Base-by-base conservation (phyloP, 108 stramenopile species). In the Cylindrotheca fusiformis region DNA sequence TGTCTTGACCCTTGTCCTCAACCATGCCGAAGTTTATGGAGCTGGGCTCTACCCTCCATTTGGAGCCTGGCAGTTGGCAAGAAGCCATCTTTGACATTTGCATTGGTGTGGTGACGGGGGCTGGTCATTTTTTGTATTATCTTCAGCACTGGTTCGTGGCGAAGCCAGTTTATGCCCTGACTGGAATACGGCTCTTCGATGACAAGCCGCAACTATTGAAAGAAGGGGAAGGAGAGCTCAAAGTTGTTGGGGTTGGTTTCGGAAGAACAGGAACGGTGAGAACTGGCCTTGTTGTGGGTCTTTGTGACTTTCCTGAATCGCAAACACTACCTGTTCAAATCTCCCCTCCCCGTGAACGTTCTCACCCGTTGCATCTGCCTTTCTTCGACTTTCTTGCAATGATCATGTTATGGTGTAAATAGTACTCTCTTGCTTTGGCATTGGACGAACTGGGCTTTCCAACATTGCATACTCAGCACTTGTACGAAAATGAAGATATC, bases 161-260 rank as follows among this genome's bases (percentile, higher is more conserved):
- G 18, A 26, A 67, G 26, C 23, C 73, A 41, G 24, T 58, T 27
- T 30, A 63, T 63, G 63, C 51, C 49, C 55, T 48, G 17, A 65
- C 64, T 28, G 20, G 65, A 12, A 29, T 52, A 14, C 3, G 5
- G 21, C 21, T 53, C 4, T 46, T 66, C 25, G 68, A 69, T 1
- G 8, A 58, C 21, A 22, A 12, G 2, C 29, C 31, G 1, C 27
- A 60, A 31, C 28, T 28, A 6, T 23, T 10, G 0, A n/a, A 36
- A 33, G 21, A 63, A 41, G 52, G 31, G 24, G 19, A 19, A 56
- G 69, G 68, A 52, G 48, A 63, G 19, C 75, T 90, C 26, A 79
- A 87, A 55, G 89, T 90, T 8, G 82, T 90, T 6, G 89, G 85
- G 26, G 86, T 87, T n/a, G 89, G 89, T 12, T 87, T 74, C 55